Evolutionary conservation across 352 stramenopile genomes (phyloP), one percentile per base, ranked within the genome.

Genomic region (Blastocystis sp.): DNA sequence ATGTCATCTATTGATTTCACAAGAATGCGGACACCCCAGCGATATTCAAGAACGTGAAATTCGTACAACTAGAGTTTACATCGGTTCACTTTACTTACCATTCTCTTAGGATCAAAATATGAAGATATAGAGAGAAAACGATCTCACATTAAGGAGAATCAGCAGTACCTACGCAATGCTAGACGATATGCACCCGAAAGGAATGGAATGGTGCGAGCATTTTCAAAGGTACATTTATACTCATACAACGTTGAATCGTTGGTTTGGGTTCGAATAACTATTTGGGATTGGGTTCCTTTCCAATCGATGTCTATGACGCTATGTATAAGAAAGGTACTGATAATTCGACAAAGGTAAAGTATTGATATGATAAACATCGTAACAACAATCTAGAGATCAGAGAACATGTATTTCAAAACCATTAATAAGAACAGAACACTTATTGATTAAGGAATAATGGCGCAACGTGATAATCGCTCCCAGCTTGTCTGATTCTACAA

Each of bases 11-110:
- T 27, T 0, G 73, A 84, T 42, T 84, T 84, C 15, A 84, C 17
- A 33, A 84, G 73, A 51, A 84, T 84, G 19, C 42, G 73, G 11
- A 84, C 42, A 44, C 30, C 37, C 73, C 73, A 84, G 13, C 53
- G 51, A 68, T 68, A 84, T 17, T 84, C 73, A 11, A 56, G 24
- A 22, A 84, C 53, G 40, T 84, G 73, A 44, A 84, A 84, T 33
- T 84, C 73, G 33, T 84, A 84, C 4, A 69, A 42, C 73, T 84
- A 84, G 9, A 69, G 24, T 33, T 79, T 5, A 68, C 11, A 22
- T 6, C 22, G 3, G 0, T 30, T 11, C 15, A 66, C 9, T n/a
- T 35, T 17, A 22, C 17, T n/a, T 30, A 84, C 73, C 17, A 33
- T 15, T 22, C 27, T 19, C 9, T 44, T 19, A 4, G 53, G 33